Evolutionary conservation across 805 yeast genomes (phyloP), one percentile per base, ranked within the genome.

Genomic region (Candida odintsovae): DNA sequence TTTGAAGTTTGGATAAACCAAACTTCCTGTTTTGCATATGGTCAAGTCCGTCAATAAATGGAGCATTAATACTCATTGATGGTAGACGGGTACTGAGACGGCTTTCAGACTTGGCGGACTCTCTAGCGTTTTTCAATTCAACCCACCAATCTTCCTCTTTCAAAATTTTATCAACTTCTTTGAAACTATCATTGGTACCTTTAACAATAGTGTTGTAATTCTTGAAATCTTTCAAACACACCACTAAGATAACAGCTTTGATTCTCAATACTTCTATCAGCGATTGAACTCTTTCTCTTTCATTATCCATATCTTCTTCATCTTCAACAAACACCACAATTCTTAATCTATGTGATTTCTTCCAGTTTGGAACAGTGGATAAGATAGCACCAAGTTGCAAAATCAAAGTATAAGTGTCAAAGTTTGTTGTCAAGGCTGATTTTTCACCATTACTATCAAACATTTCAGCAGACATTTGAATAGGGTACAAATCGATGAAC

Each of bases 351-450:
- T 89, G 94, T 0, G 85, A 81, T 41, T 72, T 72, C 52, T 86
- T 82, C 99, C 99, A 94, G 39, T 83, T 86, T 1, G 95, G 95
- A 4, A 94, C 99, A 0, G 99, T 90, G 11, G 86, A 80, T 48
- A 94, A 69, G 54, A 94, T 92, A 2, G 96, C 95, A 3, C 98
- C 99, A 47, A 94, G 70, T 60, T 94, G 99, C 48, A 95, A 69
- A 52, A 94, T 94, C 58, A 94, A 73, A 0, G 98, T 92, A 59
- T 90, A 94, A 0, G 99, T 94, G 64, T 94, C 99, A 61, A 94
- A 90, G 59, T 94, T 94, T 3, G 96, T 90, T 0, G 96, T 86
- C 49, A 84, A 61, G 1, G 86, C 82, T 16, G 84, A 78, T 45
- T 77, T 77, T 25, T 71, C 74, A 5, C 90, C 90, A 44, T 78